Evolutionary conservation across 2,329 filamentous ascomycete genomes (phyloP), one percentile per base, ranked within the genome.

Genomic region (Aspergillus neotritici): DNA sequence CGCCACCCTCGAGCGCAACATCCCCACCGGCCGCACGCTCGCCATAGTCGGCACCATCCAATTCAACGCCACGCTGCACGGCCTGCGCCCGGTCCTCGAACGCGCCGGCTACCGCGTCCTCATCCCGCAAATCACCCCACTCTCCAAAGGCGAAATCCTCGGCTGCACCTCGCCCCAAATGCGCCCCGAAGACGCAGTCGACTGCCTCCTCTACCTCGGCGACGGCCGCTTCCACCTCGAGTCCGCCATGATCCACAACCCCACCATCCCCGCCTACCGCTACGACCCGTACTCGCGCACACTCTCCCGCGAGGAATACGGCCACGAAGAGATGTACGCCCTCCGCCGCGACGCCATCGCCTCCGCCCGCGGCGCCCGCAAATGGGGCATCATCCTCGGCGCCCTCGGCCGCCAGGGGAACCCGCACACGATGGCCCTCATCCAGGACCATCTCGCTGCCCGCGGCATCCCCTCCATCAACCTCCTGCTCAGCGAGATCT

Each of bases 171-270:
- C 90, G 0, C 93, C 93, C 0, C 77, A 78, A 25, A 8, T 25
- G 15, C 73, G 91, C n/a, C 57, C 73, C 11, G 61, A 71, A n/a
- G 58, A 69, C 31, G 71, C 74, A 31, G 79, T 90, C 15, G 87
- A 94, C 60, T 68, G 88, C 50, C 84, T 96, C 35, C 73, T 96
- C 1, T 96, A 96, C 63, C 80, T 96, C 11, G 90, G 90, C 36
- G 90, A 96, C 61, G 90, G 90, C 10, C 80, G 90, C 46, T 96
- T 96, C 72, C 93, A 98, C 64, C 84, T 98, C 34, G 93, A 98
- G 68, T 94, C 87, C 59, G 91, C 94, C 60, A 98, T 98, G 91
- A 98, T 98, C 53, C 93, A 97, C 63, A 98, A 98, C 68, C 93
- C 94, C 0, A 70, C 74, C 4, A 80, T 96, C 30, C 87, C 91